These are phyloP conservation scores for Puccinia horiana DNA, from an alignment of 1,284 basidiomycete genomes.

Conservation along the genomic window DNA sequence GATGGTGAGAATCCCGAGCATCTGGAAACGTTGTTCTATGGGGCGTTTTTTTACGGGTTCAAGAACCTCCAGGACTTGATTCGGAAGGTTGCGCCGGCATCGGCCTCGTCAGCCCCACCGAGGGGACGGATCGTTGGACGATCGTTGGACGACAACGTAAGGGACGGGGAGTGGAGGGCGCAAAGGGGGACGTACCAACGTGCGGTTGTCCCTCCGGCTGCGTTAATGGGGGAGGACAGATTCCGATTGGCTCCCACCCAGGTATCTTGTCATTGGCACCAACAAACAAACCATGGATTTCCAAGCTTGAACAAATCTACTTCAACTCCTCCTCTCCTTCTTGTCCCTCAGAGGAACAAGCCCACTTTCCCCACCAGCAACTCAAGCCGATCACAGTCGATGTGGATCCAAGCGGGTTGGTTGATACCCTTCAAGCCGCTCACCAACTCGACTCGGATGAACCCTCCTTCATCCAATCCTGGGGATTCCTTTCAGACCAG, in stretches of 20 bases:
- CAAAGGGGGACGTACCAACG: neutral
- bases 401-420: neutral
- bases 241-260: conserved; percentile 64
- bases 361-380: neutral
- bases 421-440: neutral
- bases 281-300: conserved; percentile 34
- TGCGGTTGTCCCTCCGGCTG: conserved; percentile 95
- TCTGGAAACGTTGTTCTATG: conserved; percentile 72
- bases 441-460: neutral
- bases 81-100: conserved; percentile 81
- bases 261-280: neutral
- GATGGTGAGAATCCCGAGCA: neutral
- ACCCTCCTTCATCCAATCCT: conserved; percentile 2
- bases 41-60: conserved; percentile 95
- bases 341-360: neutral
- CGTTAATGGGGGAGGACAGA: conserved; percentile 94
- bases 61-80: conserved; percentile 96
- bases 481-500: conserved; percentile 7
- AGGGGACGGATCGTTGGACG: neutral
- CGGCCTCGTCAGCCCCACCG: conserved; percentile 66
- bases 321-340: neutral
- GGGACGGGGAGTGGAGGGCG: neutral
- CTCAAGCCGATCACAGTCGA: neutral
- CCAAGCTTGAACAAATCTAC: conserved; percentile 31
- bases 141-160: conserved; percentile 19